Conservation (phyloP, 306 rosid species). For the Medicago ruthenica region DNA sequence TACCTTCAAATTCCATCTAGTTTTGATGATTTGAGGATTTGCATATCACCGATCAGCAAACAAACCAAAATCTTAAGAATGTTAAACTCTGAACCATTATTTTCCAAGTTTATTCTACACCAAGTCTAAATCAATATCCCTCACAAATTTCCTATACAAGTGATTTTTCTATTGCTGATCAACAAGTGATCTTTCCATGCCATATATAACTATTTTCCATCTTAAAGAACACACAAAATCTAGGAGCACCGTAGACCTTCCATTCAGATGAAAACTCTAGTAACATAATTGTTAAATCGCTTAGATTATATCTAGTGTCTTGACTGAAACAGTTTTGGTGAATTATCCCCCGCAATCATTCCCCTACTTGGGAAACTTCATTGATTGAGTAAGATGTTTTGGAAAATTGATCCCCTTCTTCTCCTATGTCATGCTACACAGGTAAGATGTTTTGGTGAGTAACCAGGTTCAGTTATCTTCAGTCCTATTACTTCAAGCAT, state of each 20-base stretch:
- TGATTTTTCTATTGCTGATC: not conserved
- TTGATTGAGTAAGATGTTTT: not conserved
- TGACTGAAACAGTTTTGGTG: not conserved
- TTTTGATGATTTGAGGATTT: not conserved
- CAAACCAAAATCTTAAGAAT: not conserved
- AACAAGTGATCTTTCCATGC: not conserved
- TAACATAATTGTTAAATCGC: not conserved
- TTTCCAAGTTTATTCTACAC: not conserved
- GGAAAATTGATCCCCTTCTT: not conserved
- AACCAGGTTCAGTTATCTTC: constrained; percentile 59
- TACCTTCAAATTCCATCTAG: not conserved
- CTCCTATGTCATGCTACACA: constrained; percentile 55
- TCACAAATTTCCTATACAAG: not conserved
- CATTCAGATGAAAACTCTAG: constrained; percentile 8
- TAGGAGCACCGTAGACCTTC: not conserved
- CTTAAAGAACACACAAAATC: not conserved
- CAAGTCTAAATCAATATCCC: not conserved
- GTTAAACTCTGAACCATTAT: not conserved
- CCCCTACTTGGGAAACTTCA: not conserved
- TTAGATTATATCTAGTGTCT: not conserved
- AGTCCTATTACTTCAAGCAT: constrained; percentile 63
- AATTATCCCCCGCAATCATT: not conserved
- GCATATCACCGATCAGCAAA: not conserved
- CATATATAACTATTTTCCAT: not conserved
- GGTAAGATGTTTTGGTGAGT: constrained; percentile 51